Evolutionary conservation across 176 grass and related monocot species (phyloP), one percentile per base, ranked within the genome.

Genomic region (Rhynchospora pubera): DNA sequence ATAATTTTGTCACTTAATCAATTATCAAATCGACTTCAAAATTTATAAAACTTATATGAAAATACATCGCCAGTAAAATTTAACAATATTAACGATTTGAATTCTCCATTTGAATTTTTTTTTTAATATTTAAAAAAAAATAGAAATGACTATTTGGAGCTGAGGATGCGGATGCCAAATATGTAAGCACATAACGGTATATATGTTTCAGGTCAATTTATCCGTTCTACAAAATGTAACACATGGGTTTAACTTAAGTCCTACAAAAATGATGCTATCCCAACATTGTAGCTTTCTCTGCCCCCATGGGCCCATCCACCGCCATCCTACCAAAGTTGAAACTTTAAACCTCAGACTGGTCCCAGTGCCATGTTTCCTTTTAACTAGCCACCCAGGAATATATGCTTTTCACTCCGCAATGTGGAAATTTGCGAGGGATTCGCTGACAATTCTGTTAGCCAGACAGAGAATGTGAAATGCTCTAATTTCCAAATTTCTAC

Each of bases 341-440:
- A 76, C 72, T 76, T 76, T 55, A 76, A 55, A 76, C 48, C 72
- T 76, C 48, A 76, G 72, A 53, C 48, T 76, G 72, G 72, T 76
- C 72, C 72, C 72, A 53, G 11, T 76, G 47, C 48, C 48, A 76
- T 76, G 72, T 52, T 76, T 76, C 47, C 23, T 55, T n/a, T 26
- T 55, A 30, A 75, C 10, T 28, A 75, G 71, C 71, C 69, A 53
- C 28, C 47, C 23, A 76, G 24, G 72, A 76, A 55, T 76, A 76
- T 76, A 76, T 76, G 48, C 72, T 76, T 76, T 39, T 76, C 22
- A 76, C 23, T 55, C 72, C 9, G 22, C 22, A 76, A 13, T 51
- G 48, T 55, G 72, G 48, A 76, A 76, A 28, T 52, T 55, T 76
- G 12, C 28, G 22, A 22, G 34, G 72, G 72, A 9, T 76, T 55